phyloP scores from a whole-genome alignment of 768 basidiomycete species.

The Podaxis pistillaris region DNA sequence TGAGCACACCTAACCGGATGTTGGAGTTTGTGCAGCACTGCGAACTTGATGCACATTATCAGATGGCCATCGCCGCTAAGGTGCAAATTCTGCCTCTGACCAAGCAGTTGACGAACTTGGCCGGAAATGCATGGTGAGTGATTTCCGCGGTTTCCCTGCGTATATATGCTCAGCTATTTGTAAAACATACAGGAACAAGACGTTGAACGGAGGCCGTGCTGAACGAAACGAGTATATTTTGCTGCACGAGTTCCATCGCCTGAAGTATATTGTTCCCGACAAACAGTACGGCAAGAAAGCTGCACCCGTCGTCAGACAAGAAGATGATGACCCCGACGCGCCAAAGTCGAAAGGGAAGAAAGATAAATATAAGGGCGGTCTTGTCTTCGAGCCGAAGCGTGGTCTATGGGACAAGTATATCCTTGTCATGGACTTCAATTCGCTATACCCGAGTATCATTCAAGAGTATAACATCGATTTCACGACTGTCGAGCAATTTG shows the following conservation, averaged over 20 bases:
- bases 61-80: slow-evolving; percentile 94
- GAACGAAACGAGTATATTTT: slow-evolving; percentile 99
- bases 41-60: slow-evolving; percentile 93
- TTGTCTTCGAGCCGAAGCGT: slow-evolving; percentile 95
- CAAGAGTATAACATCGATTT: slow-evolving; percentile 99
- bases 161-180: not conserved
- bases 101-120: slow-evolving; percentile 89
- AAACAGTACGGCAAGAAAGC: slow-evolving; percentile 83
- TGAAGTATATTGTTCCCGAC: slow-evolving; percentile 97
- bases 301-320: slow-evolving; percentile 45
- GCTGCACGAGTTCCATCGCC: slow-evolving; percentile 93
- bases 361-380: slow-evolving; percentile 98
- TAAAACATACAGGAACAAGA: slow-evolving; percentile 76
- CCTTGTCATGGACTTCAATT: slow-evolving; percentile 99
- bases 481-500: slow-evolving; percentile 83
- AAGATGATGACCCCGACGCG: slow-evolving; percentile 42
- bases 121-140: slow-evolving; percentile 92
- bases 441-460: slow-evolving; percentile 97
- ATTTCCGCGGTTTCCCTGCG: not conserved
- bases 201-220: slow-evolving; percentile 94
- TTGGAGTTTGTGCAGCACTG: slow-evolving; percentile 91
- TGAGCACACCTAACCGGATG: slow-evolving; percentile 72
- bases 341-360: slow-evolving; percentile 66
- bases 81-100: slow-evolving; percentile 94
- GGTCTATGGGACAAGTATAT: slow-evolving; percentile 96